phyloP scores from a whole-genome alignment of 2,329 filamentous ascomycete species.

The Zasmidium angulare region DNA sequence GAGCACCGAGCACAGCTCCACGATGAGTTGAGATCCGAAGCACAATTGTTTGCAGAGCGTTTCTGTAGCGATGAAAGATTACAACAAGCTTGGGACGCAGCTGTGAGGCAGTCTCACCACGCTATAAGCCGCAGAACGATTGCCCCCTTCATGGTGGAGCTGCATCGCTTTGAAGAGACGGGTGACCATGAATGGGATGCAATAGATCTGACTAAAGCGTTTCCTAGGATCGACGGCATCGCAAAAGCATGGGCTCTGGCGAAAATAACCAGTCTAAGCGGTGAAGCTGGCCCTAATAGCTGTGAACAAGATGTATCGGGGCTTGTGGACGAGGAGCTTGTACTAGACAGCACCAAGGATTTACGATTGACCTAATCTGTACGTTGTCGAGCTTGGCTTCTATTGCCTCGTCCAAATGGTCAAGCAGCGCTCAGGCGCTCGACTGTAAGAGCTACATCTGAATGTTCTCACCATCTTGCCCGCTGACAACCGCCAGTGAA shows the following conservation, averaged over 20 bases:
- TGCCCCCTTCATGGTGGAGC: not conserved
- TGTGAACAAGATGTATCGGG: not conserved
- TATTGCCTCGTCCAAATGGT: no score
- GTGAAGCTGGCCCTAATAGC: no score
- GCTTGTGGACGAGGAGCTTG: not conserved
- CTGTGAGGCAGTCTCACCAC: not conserved
- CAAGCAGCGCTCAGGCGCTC: no score
- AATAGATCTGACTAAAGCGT: not conserved
- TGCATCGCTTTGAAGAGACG: not conserved
- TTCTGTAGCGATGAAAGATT: not conserved
- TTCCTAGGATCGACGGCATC: not conserved
- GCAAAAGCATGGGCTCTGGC: not conserved
- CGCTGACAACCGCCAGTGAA: no score
- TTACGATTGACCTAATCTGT: no score
- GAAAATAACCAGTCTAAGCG: not conserved
- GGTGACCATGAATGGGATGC: not conserved
- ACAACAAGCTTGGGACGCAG: not conserved
- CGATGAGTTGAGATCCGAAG: not conserved
- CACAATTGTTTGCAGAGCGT: not conserved
- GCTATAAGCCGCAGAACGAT: not conserved
- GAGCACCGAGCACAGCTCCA: not conserved
- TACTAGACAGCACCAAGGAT: not conserved
- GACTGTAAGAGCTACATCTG: no score
- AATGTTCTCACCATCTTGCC: no score
- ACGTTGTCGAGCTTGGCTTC: no score